Base-by-base conservation (phyloP, 2,329 filamentous ascomycete species). In the Talaromyces sp. region DNA sequence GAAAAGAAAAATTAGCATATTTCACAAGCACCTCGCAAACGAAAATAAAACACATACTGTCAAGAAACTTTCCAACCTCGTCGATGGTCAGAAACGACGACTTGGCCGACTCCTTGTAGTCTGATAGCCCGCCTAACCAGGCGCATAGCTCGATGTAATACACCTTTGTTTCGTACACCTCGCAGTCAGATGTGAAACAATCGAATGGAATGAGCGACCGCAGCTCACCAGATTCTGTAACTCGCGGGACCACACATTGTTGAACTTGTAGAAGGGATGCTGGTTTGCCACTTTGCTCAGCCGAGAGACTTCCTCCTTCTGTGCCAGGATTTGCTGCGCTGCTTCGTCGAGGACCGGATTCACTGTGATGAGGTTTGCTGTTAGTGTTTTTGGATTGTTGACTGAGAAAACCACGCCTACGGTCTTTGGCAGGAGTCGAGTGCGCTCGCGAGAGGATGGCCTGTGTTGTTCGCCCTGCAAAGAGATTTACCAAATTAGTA, bases 241-340 rank as follows among this genome's bases (percentile, higher is more conserved):
- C 69, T 90, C 86, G 61, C 91, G 85, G 29, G 86, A 84, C 94
- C 94, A 99, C 73, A 91, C 85, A 60, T 82, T 80, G 76, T 97
- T 97, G 80, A 95, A 97, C 83, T 96, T 97, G 86, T 97, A 99
- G 81, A 97, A 99, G 0, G 94, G 93, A 69, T 95, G 88, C 72
- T 90, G 83, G 27, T 91, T 92, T 2, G 92, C 91, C 58, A 90
- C 84, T 58, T 82, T 77, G 63, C 85, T 84, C 51, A 99, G 84
- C 66, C 88, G 85, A 60, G 80, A 77, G 52, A 97, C 83, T 51
- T 88, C 88, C 54, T 85, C 80, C 59, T 90, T 83, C 73, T 96
- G 86, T 38, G 89, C 84, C 64, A 84, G 79, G 72, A 97, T 89
- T 60, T 85, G 84, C 62, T 79, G 77, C 62, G 91, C 84, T 1